A percentile compares a stretch with the other conserved stretches of the same genome.
Evolutionary conservation across 2,329 filamentous ascomycete species (phyloP).

Genomic region (Diaporthe sp.): DNA sequence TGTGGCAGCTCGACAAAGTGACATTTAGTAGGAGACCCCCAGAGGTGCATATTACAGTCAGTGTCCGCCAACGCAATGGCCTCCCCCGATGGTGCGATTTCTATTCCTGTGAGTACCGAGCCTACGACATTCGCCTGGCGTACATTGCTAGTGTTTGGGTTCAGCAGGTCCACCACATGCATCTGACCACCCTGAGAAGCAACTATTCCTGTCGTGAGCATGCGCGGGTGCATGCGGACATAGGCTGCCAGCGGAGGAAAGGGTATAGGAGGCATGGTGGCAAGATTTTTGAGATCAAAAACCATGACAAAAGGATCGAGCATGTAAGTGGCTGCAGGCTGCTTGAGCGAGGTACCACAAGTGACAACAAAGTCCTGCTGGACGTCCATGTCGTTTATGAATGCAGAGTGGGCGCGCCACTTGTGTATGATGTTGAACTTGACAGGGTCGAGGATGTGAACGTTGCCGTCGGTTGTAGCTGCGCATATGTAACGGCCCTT

Average conservation of each 20-base stretch:
- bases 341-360: slow-evolving; percentile 90
- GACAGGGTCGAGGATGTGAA: slow-evolving; percentile 87
- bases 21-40: slow-evolving; percentile 88
- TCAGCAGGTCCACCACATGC: slow-evolving; percentile 95
- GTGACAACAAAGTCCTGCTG: slow-evolving; percentile 96
- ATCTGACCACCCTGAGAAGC: slow-evolving; percentile 93
- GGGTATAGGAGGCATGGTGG: slow-evolving; percentile 88
- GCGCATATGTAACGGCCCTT: slow-evolving; percentile 92
- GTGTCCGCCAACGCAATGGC: slow-evolving; percentile 85
- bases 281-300: slow-evolving; percentile 92
- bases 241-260: slow-evolving; percentile 94
- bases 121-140: slow-evolving; percentile 81
- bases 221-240: slow-evolving; percentile 95
- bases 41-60: slow-evolving; percentile 84
- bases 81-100: slow-evolving; percentile 89
- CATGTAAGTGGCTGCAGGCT: slow-evolving; percentile 79
- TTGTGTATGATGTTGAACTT: slow-evolving; percentile 84
- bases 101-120: slow-evolving; percentile 81
- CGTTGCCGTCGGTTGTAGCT: slow-evolving; percentile 83
- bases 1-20: slow-evolving; percentile 87
- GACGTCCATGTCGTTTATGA: slow-evolving; percentile 97
- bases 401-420: slow-evolving; percentile 91
- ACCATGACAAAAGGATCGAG: slow-evolving; percentile 95
- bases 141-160: slow-evolving; percentile 88
- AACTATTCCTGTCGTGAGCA: slow-evolving; percentile 95